Evolutionary conservation across 805 yeast species (phyloP).

Genomic region (Saccharomycopsis capsularis): DNA sequence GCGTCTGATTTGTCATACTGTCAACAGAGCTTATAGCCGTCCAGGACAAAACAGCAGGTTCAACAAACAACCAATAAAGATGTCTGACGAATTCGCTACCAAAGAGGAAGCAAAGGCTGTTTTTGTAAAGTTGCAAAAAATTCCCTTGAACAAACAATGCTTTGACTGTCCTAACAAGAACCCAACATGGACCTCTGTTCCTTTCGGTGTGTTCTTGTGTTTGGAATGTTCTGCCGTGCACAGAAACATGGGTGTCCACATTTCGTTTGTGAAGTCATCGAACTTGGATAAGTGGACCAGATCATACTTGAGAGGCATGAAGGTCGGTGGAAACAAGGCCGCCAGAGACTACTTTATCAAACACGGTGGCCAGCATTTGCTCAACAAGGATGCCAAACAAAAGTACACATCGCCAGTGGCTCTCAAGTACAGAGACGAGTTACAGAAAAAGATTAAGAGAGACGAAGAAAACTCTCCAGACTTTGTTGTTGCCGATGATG

Average conservation of each 20-base stretch:
- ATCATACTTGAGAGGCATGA: slow-evolving; percentile 83
- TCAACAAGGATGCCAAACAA: slow-evolving; percentile 56
- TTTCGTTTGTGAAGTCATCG: slow-evolving; percentile 88
- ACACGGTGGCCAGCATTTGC: slow-evolving; percentile 74
- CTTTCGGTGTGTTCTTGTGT: slow-evolving; percentile 89
- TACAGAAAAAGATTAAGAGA: slow-evolving; percentile 56
- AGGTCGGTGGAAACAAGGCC: slow-evolving; percentile 85
- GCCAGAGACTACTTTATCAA: slow-evolving; percentile 79
- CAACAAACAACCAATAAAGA: too few species aligned
- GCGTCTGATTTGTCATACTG: too few species aligned
- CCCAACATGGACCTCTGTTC: slow-evolving; percentile 98
- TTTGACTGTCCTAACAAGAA: slow-evolving; percentile 92
- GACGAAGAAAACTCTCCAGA: slow-evolving; percentile 74
- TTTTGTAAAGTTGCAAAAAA: slow-evolving; percentile 55
- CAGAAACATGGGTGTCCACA: slow-evolving; percentile 92
- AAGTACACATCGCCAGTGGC: slow-evolving; percentile 83
- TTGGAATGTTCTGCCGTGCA: slow-evolving; percentile 94
- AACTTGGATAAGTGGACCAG: slow-evolving; percentile 93
- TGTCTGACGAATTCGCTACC: slow-evolving; percentile 36
- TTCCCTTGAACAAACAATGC: slow-evolving; percentile 73
- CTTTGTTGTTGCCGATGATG: slow-evolving; percentile 56
- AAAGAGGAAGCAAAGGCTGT: slow-evolving; percentile 64
- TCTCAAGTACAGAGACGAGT: slow-evolving; percentile 69
- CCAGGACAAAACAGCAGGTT: too few species aligned
- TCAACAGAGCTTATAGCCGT: too few species aligned